Percentiles rank a stretch among this genome's conserved stretches.
phyloP scores from a whole-genome alignment of 306 rosid genomes.

The Sesbania bispinosa region DNA sequence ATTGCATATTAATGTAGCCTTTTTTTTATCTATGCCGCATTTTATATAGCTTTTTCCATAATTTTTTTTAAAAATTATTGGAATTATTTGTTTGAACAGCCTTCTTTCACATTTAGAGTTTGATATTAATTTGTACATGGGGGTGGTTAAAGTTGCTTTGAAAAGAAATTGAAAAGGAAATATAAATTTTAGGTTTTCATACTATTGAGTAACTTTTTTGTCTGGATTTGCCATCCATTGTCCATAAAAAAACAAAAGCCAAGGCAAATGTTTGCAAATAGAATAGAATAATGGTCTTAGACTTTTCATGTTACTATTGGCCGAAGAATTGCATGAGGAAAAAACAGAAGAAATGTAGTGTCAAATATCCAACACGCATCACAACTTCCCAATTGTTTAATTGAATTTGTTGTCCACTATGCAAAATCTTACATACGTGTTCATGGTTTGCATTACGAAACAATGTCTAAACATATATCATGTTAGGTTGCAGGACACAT shows the following conservation, averaged over 20 bases:
- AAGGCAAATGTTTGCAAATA: neutral
- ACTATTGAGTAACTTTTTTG: neutral
- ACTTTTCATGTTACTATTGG: neutral
- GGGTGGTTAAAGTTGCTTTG: no score
- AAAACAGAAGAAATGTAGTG: neutral
- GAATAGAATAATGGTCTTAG: neutral
- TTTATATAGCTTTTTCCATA: no score
- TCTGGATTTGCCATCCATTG: neutral
- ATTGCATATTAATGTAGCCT: no score
- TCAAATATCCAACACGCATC: neutral
- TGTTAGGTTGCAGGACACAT: slow-evolving; percentile 24
- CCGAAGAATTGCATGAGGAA: neutral
- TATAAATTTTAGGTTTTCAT: no score
- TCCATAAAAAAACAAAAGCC: slow-evolving; percentile 4
- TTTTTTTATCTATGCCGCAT: no score
- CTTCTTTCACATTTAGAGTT: no score
- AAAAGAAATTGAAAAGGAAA: no score
- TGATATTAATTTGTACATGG: no score
- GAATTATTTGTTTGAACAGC: no score
- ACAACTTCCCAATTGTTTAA: slow-evolving; percentile 10
- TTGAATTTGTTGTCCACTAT: slow-evolving; percentile 6
- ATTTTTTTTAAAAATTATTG: no score
- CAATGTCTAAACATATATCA: slow-evolving; percentile 7
- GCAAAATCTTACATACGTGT: slow-evolving; percentile 20
- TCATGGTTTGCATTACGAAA: slow-evolving; percentile 32